These are phyloP conservation scores for Penicillium decumbens DNA, from an alignment of 2,329 filamentous ascomycete genomes.

Conservation along the genomic window DNA sequence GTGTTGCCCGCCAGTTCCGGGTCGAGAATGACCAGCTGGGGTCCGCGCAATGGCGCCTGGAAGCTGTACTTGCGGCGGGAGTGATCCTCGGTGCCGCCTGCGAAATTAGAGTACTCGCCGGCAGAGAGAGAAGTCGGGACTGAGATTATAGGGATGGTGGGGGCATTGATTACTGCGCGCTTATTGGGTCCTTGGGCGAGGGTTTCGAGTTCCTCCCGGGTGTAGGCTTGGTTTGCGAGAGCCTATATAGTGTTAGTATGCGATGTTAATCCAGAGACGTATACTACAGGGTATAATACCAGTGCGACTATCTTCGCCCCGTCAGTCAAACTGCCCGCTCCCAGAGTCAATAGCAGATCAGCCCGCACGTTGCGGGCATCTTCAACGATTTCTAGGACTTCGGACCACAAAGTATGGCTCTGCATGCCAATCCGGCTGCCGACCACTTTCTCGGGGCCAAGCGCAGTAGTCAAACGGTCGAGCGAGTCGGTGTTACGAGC, in stretches of 20 bases:
- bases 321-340: conserved; percentile 55
- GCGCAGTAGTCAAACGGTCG: conserved; percentile 36
- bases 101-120: conserved; percentile 42
- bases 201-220: conserved; percentile 37
- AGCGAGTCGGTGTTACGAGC: conserved; percentile 46
- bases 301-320: conserved; percentile 52
- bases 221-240: conserved; percentile 47
- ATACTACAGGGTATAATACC: conserved; percentile 23
- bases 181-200: conserved; percentile 31
- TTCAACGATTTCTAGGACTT: conserved; percentile 47
- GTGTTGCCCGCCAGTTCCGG: conserved; percentile 51
- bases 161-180: conserved; percentile 21
- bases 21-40: conserved; percentile 55
- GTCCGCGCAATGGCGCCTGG: conserved; percentile 37
- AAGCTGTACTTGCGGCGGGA: conserved; percentile 39
- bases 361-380: conserved; percentile 38
- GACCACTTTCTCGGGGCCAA: conserved; percentile 39
- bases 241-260: conserved; percentile 28
- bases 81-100: conserved; percentile 37
- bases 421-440: conserved; percentile 50
- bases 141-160: conserved; percentile 34
- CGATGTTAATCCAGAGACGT: background rate
- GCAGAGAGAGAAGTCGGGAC: conserved; percentile 43
- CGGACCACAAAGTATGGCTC: conserved; percentile 52
- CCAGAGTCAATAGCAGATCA: conserved; percentile 53